These are phyloP conservation scores for Monilinia laxa DNA, from an alignment of 2,329 filamentous ascomycete genomes.

Conservation along the genomic window DNA sequence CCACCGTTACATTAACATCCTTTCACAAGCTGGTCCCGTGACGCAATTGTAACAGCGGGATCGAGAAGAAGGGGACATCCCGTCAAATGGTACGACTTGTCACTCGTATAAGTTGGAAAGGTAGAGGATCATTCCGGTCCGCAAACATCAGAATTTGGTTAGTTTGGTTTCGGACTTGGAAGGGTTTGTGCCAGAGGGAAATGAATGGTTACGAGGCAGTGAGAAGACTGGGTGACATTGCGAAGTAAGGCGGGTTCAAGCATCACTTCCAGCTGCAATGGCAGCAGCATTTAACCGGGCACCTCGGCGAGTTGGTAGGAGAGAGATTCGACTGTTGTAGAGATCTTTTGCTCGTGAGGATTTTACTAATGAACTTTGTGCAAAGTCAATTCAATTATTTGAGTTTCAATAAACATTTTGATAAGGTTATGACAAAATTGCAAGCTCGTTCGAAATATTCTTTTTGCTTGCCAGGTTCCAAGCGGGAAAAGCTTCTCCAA, in stretches of 20 bases:
- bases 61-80: not conserved
- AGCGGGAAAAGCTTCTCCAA: not conserved
- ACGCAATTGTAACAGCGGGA: not conserved
- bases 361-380: not conserved
- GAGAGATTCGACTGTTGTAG: not conserved
- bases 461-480: not conserved
- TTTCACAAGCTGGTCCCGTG: not conserved
- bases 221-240: not conserved
- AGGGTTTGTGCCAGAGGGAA: not conserved
- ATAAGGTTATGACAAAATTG: not conserved
- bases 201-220: not conserved
- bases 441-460: not conserved
- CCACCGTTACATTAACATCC: not conserved
- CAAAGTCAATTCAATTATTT: not conserved
- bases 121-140: not conserved
- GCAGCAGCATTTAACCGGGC: conserved; percentile 1
- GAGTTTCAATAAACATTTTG: not conserved
- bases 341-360: not conserved
- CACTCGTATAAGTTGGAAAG: too few relatives aligned
- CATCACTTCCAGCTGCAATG: not conserved
- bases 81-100: not conserved
- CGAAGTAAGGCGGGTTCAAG: not conserved
- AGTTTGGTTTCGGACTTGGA: not conserved
- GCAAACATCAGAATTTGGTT: not conserved
- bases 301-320: not conserved